Evolutionary conservation across 1,284 basidiomycete species (phyloP).

Genomic region (Anthracocystis walkeri): DNA sequence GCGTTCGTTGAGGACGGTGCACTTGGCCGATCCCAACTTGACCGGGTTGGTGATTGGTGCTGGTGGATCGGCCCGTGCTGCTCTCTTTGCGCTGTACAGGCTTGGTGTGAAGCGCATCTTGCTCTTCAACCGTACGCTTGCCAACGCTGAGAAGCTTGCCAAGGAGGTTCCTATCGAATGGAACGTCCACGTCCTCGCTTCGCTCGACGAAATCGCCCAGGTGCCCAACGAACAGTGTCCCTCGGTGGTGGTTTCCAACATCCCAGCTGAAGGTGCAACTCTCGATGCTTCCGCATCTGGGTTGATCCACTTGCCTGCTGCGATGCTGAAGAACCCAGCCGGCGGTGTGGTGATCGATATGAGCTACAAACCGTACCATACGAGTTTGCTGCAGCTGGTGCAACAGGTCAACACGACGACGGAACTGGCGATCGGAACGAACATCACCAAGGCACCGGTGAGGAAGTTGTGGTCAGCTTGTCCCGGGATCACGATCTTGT

Average conservation of each 20-base stretch:
- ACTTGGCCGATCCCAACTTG: constrained; percentile 37
- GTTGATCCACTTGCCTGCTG: constrained; percentile 50
- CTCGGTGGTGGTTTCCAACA: constrained; percentile 61
- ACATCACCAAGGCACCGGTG: constrained; percentile 13
- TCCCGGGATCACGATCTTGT: constrained; percentile 63
- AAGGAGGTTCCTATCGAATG: constrained; percentile 58
- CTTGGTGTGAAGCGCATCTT: constrained; percentile 60
- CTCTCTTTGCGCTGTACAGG: constrained; percentile 65
- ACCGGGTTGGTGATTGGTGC: constrained; percentile 67
- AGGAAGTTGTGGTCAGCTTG: constrained; percentile 54
- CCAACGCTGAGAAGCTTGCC: constrained; percentile 58
- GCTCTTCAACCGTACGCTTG: constrained; percentile 66
- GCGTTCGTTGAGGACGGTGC: constrained; percentile 42
- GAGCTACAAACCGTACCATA: constrained; percentile 66
- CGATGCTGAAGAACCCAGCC: constrained; percentile 42
- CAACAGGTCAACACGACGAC: constrained; percentile 28
- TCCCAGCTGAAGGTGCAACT: constrained; percentile 61
- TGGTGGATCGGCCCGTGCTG: constrained; percentile 66
- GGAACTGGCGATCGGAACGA: constrained; percentile 20
- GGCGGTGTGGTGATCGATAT: constrained; percentile 69
- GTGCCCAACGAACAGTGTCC: constrained; percentile 29
- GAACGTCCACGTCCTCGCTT: constrained; percentile 55
- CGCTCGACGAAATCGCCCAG: constrained; percentile 33
- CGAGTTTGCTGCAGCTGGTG: constrained; percentile 58
- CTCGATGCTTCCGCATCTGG: constrained; percentile 30